Evolutionary conservation across 805 yeast species (phyloP), one percentile per base, ranked within the genome.

Genomic region (Candida sanyiensis): DNA sequence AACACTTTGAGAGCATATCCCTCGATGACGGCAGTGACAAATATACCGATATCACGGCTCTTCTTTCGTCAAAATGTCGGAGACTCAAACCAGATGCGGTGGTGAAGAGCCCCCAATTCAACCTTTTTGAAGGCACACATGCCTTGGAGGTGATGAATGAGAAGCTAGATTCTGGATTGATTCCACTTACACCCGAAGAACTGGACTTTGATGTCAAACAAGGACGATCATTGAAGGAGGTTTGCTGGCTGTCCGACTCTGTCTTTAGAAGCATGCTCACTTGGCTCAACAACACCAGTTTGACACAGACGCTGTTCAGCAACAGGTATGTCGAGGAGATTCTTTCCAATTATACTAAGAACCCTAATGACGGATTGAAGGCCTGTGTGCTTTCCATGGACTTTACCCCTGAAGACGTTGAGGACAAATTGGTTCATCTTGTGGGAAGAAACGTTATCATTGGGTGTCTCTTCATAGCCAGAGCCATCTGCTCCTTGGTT

Each of bases 91-190:
- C 72, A 27, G 80, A 79, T 23, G 66, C 71, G 34, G 77, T 90
- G 15, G 73, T 75, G 5, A 77, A 77, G 49, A 68, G 73, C 8
- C 70, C 75, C 0, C 61, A 62, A 20, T 86, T 87, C 61, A 74
- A 77, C 39, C 67, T 90, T 33, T 66, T 82, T 45, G 87, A 86
- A 49, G 94, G 96, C 0, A 84, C 96, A 1, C 80, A 89, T 48
- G 95, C 97, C 0, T 63, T 87, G 44, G 97, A 89, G 57, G 71
- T 81, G 11, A 69, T 77, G 40, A 86, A 86, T 54, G 65, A 69
- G 9, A 75, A 73, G 45, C 67, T 90, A 50, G 98, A 90, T 56
- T 77, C 96, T 0, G 87, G 90, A 2, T 51, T 83, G 38, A 69
- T 84, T n/a, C 51, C 59, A 21, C 57, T 76, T 40, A 47, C 66